phyloP scores from a whole-genome alignment of 2,329 filamentous ascomycete genomes.

The Trichoderma simmonsii region DNA sequence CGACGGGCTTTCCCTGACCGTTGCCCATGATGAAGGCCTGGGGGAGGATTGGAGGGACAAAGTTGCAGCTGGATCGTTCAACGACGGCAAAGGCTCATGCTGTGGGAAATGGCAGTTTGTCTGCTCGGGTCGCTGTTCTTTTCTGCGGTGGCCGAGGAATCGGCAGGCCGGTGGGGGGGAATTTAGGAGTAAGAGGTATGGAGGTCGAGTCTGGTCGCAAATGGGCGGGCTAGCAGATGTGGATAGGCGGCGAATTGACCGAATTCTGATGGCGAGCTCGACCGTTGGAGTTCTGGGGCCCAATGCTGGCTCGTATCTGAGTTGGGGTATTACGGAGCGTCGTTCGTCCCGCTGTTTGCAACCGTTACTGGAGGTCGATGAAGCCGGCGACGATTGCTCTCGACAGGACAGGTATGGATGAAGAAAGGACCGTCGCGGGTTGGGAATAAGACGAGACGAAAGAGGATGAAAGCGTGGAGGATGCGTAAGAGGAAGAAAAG shows the following conservation, averaged over 20 bases:
- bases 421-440: background rate
- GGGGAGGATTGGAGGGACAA: slow-evolving; percentile 26
- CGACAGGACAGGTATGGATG: background rate
- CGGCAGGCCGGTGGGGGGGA: slow-evolving; percentile 11
- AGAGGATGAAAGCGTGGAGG: background rate
- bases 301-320: background rate
- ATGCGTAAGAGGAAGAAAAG: slow-evolving; percentile 6
- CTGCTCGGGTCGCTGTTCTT: background rate
- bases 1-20: slow-evolving; percentile 88
- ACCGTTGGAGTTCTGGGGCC: background rate
- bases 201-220: background rate
- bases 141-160: slow-evolving; percentile 12
- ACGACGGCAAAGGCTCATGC: slow-evolving; percentile 26
- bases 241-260: slow-evolving; percentile 15
- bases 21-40: slow-evolving; percentile 78
- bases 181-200: background rate
- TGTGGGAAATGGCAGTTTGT: slow-evolving; percentile 15
- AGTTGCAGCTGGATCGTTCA: slow-evolving; percentile 20
- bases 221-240: slow-evolving; percentile 8
- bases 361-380: background rate
- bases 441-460: background rate
- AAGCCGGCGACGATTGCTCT: background rate
- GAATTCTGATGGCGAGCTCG: slow-evolving; percentile 8
- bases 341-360: background rate
- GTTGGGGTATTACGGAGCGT: background rate